These are phyloP conservation scores for Starmera amethionina DNA, from an alignment of 805 yeast genomes.

Conservation along the genomic window DNA sequence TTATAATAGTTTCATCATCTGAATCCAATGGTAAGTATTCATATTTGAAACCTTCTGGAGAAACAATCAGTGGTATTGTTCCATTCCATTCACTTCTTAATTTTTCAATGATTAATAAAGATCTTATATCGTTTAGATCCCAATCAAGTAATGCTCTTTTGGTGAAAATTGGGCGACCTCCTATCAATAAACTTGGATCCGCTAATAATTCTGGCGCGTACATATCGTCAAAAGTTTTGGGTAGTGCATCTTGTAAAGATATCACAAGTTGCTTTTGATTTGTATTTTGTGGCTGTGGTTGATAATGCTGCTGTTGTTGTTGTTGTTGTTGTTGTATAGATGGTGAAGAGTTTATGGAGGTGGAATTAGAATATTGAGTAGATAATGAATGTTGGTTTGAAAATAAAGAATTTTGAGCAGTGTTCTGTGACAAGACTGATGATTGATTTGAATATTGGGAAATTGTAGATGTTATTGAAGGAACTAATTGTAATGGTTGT, in stretches of 20 bases:
- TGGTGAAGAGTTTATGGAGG: too few relatives aligned
- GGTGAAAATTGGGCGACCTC: conserved; percentile 56
- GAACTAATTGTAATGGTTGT: conserved; percentile 15
- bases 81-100: conserved; percentile 47
- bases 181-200: conserved; percentile 33
- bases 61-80: conserved; percentile 34
- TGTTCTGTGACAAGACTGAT: background rate
- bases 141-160: conserved; percentile 56
- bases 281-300: background rate
- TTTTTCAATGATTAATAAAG: conserved; percentile 40
- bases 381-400: conserved; percentile 8
- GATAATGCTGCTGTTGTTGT: too few relatives aligned
- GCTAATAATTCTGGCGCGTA: conserved; percentile 45
- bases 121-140: conserved; percentile 61
- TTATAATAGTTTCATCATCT: conserved; percentile 42
- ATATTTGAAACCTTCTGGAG: conserved; percentile 31
- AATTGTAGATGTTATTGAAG: conserved; percentile 11
- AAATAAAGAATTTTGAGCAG: background rate
- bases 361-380: conserved; percentile 9
- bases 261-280: conserved; percentile 7
- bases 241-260: conserved; percentile 41
- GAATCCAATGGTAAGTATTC: conserved; percentile 41
- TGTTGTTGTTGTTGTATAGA: too few relatives aligned
- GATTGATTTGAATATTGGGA: conserved; percentile 4
- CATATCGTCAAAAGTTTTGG: conserved; percentile 41